These are phyloP conservation scores for Elsinoe arachidis DNA, from an alignment of 2,329 filamentous ascomycete genomes.

Conservation along the genomic window DNA sequence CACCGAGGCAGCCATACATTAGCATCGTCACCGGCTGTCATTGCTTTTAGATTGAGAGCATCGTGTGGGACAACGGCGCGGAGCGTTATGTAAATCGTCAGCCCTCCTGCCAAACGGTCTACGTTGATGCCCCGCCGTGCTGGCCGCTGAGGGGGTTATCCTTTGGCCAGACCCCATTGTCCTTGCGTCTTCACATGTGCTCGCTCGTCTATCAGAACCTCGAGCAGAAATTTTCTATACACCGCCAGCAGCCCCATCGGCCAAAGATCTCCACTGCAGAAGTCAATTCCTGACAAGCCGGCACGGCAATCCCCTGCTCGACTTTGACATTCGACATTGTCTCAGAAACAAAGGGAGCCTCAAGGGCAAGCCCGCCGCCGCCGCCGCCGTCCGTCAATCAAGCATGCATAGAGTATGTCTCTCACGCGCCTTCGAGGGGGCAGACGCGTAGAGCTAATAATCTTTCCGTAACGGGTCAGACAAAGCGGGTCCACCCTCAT, in stretches of 20 bases:
- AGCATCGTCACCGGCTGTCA: neutral
- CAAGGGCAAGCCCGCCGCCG: neutral
- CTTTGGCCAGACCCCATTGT: neutral
- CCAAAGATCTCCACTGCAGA: too few relatives aligned
- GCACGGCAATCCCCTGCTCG: neutral
- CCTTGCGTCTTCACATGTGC: constrained; percentile 6
- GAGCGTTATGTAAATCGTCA: constrained; percentile 1
- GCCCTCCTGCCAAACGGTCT: neutral
- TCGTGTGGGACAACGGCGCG: neutral
- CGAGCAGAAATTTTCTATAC: neutral
- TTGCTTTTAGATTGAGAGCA: neutral
- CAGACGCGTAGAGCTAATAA: constrained; percentile 6
- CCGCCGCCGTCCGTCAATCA: neutral
- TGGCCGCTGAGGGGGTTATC: neutral
- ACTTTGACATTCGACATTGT: neutral
- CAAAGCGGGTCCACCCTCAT: neutral
- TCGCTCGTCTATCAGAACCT: neutral
- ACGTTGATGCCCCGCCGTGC: neutral
- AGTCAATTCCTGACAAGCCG: neutral
- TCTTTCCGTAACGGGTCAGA: constrained; percentile 10
- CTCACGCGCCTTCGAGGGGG: neutral
- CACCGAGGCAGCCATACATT: constrained; percentile 4
- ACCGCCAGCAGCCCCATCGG: neutral
- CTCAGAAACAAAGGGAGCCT: constrained; percentile 3
- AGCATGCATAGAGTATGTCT: constrained; percentile 1